These are phyloP conservation scores for Arthrobotrys entomopaga DNA, from an alignment of 2,329 filamentous ascomycete genomes.

Conservation along the genomic window DNA sequence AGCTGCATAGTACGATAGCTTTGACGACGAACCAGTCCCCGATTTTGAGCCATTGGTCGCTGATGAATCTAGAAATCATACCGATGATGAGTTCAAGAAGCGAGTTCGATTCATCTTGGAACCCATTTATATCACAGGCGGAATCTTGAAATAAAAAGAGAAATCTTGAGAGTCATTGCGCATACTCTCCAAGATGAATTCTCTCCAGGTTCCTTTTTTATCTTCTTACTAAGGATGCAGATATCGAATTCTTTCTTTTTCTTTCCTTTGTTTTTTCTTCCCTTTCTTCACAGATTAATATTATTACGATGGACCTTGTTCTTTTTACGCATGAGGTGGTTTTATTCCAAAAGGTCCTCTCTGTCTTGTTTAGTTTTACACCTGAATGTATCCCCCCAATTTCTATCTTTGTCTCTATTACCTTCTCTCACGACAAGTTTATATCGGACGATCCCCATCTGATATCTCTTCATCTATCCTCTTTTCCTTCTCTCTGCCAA, in stretches of 20 bases:
- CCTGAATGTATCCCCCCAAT: not conserved
- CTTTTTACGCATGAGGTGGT: slow-evolving; percentile 3
- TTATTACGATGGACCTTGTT: not conserved
- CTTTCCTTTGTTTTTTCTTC: not conserved
- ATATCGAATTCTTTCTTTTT: not conserved
- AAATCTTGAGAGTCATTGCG: no score
- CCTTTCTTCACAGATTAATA: not conserved
- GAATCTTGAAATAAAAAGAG: not conserved
- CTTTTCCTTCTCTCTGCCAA: not conserved
- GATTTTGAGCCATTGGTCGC: slow-evolving; percentile 24
- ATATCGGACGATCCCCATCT: not conserved
- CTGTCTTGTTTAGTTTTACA: not conserved
- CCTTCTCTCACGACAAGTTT: no score
- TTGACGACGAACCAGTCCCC: slow-evolving; percentile 10
- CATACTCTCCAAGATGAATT: not conserved
- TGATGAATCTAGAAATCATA: not conserved
- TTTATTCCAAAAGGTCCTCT: not conserved
- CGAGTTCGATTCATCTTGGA: slow-evolving; percentile 15
- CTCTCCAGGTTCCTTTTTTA: not conserved
- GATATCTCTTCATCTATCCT: not conserved
- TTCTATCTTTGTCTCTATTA: not conserved
- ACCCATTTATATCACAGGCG: not conserved
- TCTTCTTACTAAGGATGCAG: not conserved
- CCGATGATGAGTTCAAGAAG: not conserved
- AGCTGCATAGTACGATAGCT: slow-evolving; percentile 32